Conservation (phyloP, 805 yeast species). For the Saccharomyces paradoxus region DNA sequence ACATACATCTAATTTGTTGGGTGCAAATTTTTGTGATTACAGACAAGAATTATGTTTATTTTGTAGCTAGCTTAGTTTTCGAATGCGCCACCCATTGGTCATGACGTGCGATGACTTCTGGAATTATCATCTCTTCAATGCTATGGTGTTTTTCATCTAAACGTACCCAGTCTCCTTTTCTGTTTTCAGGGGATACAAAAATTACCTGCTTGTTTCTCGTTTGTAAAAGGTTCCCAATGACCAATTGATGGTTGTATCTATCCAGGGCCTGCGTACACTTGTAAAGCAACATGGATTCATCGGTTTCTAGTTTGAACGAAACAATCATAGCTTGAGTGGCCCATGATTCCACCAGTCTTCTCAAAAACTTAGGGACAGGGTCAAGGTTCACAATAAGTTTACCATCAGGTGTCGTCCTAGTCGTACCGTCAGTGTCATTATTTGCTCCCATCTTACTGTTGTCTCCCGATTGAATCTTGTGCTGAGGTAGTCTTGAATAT, state of each 20-base stretch:
- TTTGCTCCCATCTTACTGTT: slow-evolving; percentile 26
- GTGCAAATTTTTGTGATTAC: neutral
- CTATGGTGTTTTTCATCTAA: slow-evolving; percentile 37
- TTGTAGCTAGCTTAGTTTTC: slow-evolving; percentile 2
- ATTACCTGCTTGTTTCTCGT: slow-evolving; percentile 83
- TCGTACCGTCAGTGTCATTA: slow-evolving; percentile 5
- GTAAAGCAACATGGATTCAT: slow-evolving; percentile 52
- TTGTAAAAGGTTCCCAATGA: slow-evolving; percentile 86
- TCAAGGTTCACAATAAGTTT: slow-evolving; percentile 78
- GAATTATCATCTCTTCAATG: slow-evolving; percentile 75
- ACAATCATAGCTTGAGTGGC: slow-evolving; percentile 92
- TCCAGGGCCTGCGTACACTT: slow-evolving; percentile 75
- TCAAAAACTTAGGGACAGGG: slow-evolving; percentile 91
- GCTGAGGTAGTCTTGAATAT: slow-evolving; percentile 75
- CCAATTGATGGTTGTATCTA: slow-evolving; percentile 86
- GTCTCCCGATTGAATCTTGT: slow-evolving; percentile 82
- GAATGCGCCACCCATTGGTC: slow-evolving; percentile 45
- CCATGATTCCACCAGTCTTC: slow-evolving; percentile 85
- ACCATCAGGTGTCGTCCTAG: slow-evolving; percentile 38
- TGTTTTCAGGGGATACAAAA: slow-evolving; percentile 45
- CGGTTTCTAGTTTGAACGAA: slow-evolving; percentile 91
- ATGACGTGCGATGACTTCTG: slow-evolving; percentile 63
- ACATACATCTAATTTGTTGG: neutral
- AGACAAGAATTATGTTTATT: neutral
- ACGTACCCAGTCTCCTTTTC: slow-evolving; percentile 41